Evolutionary conservation across 352 stramenopile species (phyloP), one percentile per base, ranked within the genome.

Genomic region (Phytophthora cactorum): DNA sequence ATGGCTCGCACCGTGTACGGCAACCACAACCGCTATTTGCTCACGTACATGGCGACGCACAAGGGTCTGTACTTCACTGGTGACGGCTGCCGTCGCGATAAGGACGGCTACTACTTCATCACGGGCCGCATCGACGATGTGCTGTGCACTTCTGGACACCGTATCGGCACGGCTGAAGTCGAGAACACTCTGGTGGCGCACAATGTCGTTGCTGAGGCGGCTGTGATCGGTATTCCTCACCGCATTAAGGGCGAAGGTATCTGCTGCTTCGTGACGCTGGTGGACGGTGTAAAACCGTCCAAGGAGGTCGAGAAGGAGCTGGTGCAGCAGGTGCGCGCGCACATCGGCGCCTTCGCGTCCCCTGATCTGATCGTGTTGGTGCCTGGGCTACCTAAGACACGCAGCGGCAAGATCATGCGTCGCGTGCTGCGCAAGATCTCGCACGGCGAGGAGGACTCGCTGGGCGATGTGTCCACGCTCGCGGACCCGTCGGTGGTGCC

Each of bases 71-170:
- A 99, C 80, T 99, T 98, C 66, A 98, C 95, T 1, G 94, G 95
- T 17, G 95, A 98, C 49, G 93, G 95, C 28, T 89, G 76, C 63
- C 78, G 76, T 38, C 84, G 92, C 31, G 95, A 98, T 68, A 84
- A 87, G 54, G 96, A 99, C 68, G 97, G 97, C 36, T 99, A 97
- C 81, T 98, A 99, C 81, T 99, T 97, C 75, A 99, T 99, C 74
- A 99, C 96, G 43, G 98, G 97, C 2, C 93, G 97, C 56, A 97
- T 99, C 46, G 97, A 99, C 75, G 97, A 99, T 66, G 97, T 99
- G 6, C 67, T 99, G 2, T 98, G 98, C 72, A 96, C 93, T 10
- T 97, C 89, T 29, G 95, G 93, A 9, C 95, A 98, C 72, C 81
- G 95, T 10, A 96, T 97, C 50, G 91, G 91, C 44, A 96, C 87